Conservation (phyloP, 192 early-diverging fungal genomes). For the Backusella morwellensis region DNA sequence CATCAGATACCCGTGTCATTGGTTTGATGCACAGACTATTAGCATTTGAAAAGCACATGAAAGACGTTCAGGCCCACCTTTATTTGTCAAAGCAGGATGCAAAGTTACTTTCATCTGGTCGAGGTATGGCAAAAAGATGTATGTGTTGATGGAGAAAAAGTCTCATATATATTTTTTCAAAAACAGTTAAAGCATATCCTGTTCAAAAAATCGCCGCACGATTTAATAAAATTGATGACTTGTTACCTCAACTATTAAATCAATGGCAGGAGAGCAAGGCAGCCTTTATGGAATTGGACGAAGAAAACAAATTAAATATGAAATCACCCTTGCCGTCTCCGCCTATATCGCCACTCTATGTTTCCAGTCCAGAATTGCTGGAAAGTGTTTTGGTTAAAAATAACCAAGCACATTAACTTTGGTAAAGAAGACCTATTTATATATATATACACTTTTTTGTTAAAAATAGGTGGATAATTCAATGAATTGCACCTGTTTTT, state of each 20-base stretch:
- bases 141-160: not conserved
- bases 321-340: constrained; percentile 16
- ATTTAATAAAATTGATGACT: constrained; percentile 36
- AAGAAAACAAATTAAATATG: constrained; percentile 12
- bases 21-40: constrained; percentile 42
- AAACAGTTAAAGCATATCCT: not conserved
- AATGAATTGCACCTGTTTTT: too few relatives aligned
- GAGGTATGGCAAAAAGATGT: constrained; percentile 3
- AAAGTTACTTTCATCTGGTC: constrained; percentile 22
- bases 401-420: not conserved
- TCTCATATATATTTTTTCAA: not conserved
- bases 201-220: constrained; percentile 11
- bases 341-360: not conserved
- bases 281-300: constrained; percentile 35
- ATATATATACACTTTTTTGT: too few relatives aligned
- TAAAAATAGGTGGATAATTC: too few relatives aligned
- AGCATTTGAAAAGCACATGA: constrained; percentile 45
- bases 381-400: not conserved
- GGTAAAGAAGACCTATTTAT: too few relatives aligned
- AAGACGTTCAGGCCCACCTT: constrained; percentile 51
- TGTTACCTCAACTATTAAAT: constrained; percentile 41
- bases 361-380: not conserved
- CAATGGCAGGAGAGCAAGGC: constrained; percentile 51
- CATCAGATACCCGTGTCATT: not conserved
- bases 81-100: constrained; percentile 51